Percentiles rank a stretch among this genome's conserved stretches.
Evolutionary conservation across 495 filamentous ascomycete genomes (phyloP).

Genomic region (Antarctomyces pellizariae): DNA sequence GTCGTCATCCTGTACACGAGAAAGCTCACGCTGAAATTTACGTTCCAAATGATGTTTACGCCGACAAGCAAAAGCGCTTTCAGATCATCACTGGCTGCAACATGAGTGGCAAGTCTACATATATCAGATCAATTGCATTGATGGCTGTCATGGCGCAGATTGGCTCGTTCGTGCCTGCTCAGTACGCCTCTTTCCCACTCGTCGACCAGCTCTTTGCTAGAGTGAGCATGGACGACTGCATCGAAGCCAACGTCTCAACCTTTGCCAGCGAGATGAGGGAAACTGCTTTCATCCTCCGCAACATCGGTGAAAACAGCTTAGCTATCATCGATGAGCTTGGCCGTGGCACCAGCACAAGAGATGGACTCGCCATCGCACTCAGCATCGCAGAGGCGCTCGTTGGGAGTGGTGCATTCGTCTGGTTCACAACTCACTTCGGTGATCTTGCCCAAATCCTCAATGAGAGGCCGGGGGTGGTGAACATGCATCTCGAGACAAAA

Average conservation of each 20-base stretch:
- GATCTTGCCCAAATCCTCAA: conserved; percentile 54
- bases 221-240: conserved; percentile 65
- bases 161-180: conserved; percentile 74
- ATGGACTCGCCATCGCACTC: conserved; percentile 76
- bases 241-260: conserved; percentile 78
- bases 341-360: conserved; percentile 69
- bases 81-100: conserved; percentile 93
- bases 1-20: conserved; percentile 69
- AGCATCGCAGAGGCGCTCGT: conserved; percentile 73
- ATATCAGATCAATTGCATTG: conserved; percentile 68
- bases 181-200: conserved; percentile 62
- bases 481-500: conserved; percentile 58
- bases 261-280: conserved; percentile 92
- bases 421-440: conserved; percentile 85
- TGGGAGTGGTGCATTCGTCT: conserved; percentile 48
- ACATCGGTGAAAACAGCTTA: conserved; percentile 50
- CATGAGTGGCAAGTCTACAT: conserved; percentile 97
- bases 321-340: conserved; percentile 87
- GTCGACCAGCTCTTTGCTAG: conserved; percentile 68
- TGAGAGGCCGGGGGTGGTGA: conserved; percentile 51
- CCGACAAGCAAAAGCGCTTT: conserved; percentile 51
- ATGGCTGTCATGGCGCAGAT: conserved; percentile 83
- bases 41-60: conserved; percentile 77
- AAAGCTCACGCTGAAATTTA: conserved; percentile 33
- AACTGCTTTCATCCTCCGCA: conserved; percentile 71